phyloP scores from a whole-genome alignment of 2,329 filamentous ascomycete genomes.

The Calonectria henricotiae region DNA sequence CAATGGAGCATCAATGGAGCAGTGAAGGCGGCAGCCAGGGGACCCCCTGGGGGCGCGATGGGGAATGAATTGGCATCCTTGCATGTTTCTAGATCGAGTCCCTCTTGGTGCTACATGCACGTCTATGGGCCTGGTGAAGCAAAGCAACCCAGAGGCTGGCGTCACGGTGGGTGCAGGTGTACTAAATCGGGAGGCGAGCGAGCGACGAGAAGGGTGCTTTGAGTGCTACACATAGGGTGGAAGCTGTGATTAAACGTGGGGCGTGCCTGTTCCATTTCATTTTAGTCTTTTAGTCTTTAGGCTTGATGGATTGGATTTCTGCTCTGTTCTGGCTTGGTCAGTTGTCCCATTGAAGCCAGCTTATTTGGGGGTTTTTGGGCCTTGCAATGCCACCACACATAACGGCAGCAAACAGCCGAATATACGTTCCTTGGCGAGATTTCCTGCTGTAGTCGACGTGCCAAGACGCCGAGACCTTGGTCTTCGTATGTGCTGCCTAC shows the following conservation, averaged over 20 bases:
- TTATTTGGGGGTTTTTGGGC: neutral
- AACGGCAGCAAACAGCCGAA: conserved; percentile 6
- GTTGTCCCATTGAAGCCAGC: neutral
- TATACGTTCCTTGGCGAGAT: neutral
- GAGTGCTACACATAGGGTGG: conserved; percentile 29
- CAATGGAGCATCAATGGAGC: conserved; percentile 31
- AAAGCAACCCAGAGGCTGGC: conserved; percentile 11
- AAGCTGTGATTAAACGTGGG: conserved; percentile 50
- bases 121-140: conserved; percentile 21
- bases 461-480: conserved; percentile 23
- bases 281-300: conserved; percentile 38
- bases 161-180: conserved; percentile 38
- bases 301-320: conserved; percentile 21
- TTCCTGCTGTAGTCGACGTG: neutral
- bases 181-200: conserved; percentile 32
- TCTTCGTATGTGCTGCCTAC: conserved; percentile 29
- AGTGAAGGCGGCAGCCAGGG: conserved; percentile 13
- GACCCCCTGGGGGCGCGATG: conserved; percentile 7
- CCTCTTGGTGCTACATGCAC: conserved; percentile 30
- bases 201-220: conserved; percentile 27
- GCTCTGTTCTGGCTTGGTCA: conserved; percentile 13
- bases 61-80: conserved; percentile 26
- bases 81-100: conserved; percentile 19
- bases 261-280: conserved; percentile 49
- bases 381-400: neutral